These are phyloP conservation scores for Acanthamoeba castellanii DNA, from an alignment of 208 protist species.

Conservation along the genomic window DNA sequence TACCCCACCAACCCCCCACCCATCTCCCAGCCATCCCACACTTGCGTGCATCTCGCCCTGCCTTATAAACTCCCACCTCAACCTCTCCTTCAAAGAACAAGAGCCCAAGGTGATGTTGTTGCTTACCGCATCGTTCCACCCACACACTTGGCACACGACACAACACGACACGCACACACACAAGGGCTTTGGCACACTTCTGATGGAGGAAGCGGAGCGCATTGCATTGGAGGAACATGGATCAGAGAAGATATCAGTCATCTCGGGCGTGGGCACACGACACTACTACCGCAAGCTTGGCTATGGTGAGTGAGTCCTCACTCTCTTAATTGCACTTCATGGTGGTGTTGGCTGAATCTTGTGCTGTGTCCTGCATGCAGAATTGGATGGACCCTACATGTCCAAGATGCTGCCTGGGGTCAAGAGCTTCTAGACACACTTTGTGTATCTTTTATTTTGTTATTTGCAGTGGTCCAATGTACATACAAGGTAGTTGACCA, in stretches of 20 bases:
- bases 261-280: slow-evolving; percentile 96
- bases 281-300: slow-evolving; percentile 98
- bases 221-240: slow-evolving; percentile 94
- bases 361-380: background rate
- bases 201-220: slow-evolving; percentile 97
- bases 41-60: too few species aligned
- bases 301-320: slow-evolving; percentile 86
- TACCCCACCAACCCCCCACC: background rate
- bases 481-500: too few species aligned
- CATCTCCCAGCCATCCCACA: background rate
- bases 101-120: too few species aligned
- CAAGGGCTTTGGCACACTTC: slow-evolving; percentile 95
- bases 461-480: too few species aligned
- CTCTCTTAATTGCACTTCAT: too few species aligned
- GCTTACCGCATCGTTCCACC: too few species aligned
- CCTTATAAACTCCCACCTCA: too few species aligned
- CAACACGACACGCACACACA: too few species aligned
- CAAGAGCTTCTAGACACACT: background rate
- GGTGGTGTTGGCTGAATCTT: too few species aligned
- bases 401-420: slow-evolving; percentile 77
- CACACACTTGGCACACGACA: too few species aligned
- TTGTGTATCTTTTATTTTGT: too few species aligned
- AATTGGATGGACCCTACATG: slow-evolving; percentile 90
- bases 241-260: slow-evolving; percentile 96
- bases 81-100: too few species aligned